These are phyloP conservation scores for Ophiostoma quercus DNA, from an alignment of 2,329 filamentous ascomycete genomes.

Conservation along the genomic window DNA sequence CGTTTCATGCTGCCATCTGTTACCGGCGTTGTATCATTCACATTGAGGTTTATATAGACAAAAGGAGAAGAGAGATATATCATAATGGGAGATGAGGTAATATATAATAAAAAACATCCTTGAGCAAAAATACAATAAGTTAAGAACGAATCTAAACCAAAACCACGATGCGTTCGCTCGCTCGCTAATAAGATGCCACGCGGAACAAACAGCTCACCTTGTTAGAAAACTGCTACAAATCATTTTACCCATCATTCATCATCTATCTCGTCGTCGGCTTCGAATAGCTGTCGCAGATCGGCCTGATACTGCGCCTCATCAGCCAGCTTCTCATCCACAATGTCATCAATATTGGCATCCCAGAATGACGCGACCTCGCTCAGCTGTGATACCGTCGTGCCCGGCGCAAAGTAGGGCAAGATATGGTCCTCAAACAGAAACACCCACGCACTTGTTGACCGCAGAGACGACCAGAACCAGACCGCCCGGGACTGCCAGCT, in stretches of 20 bases:
- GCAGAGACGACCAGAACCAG: slow-evolving; percentile 12
- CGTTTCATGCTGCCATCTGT: background rate
- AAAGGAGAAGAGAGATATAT: background rate
- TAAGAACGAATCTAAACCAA: background rate
- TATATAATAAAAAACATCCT: background rate
- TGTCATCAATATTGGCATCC: background rate
- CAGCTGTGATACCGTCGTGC: background rate
- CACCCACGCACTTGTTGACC: slow-evolving; percentile 3
- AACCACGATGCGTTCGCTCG: background rate
- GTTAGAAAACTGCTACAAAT: no score
- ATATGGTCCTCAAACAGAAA: slow-evolving; percentile 11
- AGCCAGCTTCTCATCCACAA: slow-evolving; percentile 9
- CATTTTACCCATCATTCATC: background rate
- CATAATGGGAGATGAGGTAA: background rate
- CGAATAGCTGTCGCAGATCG: slow-evolving; percentile 2
- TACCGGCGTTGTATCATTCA: background rate
- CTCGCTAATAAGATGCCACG: background rate
- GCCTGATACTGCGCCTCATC: slow-evolving; percentile 8
- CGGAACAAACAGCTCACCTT: no score
- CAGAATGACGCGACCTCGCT: slow-evolving; percentile 1
- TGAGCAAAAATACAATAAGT: background rate
- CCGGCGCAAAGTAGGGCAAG: slow-evolving; percentile 2
- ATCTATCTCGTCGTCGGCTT: background rate
- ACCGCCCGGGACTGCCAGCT: slow-evolving; percentile 13
- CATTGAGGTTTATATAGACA: background rate